These are phyloP conservation scores for Acanthamoeba rhysodes DNA, from an alignment of 208 protist genomes.

Conservation along the genomic window DNA sequence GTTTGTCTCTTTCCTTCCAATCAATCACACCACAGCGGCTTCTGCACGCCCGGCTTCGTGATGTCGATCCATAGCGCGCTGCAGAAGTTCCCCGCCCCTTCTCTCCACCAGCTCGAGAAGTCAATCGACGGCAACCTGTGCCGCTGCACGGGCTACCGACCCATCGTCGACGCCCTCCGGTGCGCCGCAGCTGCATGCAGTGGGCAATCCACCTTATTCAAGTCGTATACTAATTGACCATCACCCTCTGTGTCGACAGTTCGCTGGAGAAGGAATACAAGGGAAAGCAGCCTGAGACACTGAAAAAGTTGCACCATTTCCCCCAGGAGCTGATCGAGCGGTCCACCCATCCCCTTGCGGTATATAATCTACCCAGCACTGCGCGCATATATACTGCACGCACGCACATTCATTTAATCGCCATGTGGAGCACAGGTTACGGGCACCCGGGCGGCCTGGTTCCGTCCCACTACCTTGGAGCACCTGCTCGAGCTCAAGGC, in stretches of 20 bases:
- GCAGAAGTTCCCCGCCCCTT: conserved; percentile 75
- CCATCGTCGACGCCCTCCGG: conserved; percentile 91
- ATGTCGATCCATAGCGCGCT: conserved; percentile 84
- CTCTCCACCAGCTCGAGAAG: conserved; percentile 78
- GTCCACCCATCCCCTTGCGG: conserved; percentile 35
- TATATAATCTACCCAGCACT: neutral
- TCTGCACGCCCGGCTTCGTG: conserved; percentile 93
- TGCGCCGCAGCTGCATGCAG: no score
- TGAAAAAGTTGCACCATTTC: neutral
- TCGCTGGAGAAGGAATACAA: conserved; percentile 26
- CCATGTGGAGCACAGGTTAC: conserved; percentile 54
- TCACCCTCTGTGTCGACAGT: neutral
- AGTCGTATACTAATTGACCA: neutral
- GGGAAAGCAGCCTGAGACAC: neutral
- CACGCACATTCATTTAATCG: no score
- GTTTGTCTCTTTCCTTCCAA: no score
- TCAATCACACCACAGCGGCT: conserved; percentile 86
- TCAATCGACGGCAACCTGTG: conserved; percentile 92
- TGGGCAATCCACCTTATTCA: neutral
- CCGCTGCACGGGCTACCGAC: conserved; percentile 94
- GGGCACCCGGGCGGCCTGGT: conserved; percentile 82
- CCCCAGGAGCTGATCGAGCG: conserved; percentile 20
- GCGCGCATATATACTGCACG: neutral
- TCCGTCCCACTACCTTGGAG: conserved; percentile 82
- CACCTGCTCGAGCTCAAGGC: conserved; percentile 85